Evolutionary conservation across 1,284 basidiomycete species (phyloP).

Genomic region (Phenoliferia sp.): DNA sequence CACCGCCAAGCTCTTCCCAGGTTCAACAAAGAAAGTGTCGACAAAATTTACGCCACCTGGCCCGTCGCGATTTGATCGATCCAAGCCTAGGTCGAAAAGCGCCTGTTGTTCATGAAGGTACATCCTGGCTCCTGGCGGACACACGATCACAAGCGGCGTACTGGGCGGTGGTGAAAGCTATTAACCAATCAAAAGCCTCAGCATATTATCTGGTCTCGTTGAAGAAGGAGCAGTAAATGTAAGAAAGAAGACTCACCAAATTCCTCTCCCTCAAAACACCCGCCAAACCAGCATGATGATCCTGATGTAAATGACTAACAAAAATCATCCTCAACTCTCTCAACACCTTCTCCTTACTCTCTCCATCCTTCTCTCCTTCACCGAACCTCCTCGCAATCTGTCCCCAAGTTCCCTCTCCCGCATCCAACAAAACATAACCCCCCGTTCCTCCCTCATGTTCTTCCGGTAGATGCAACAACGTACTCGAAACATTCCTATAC

Average conservation of each 20-base stretch:
- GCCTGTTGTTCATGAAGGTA: slow-evolving; percentile 32
- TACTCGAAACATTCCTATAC: slow-evolving; percentile 79
- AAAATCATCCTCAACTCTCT: slow-evolving; percentile 73
- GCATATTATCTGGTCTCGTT: background rate
- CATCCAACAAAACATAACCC: slow-evolving; percentile 75
- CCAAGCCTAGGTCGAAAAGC: slow-evolving; percentile 38
- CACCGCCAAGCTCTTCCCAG: slow-evolving; percentile 1
- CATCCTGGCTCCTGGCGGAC: slow-evolving; percentile 20
- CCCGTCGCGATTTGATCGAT: slow-evolving; percentile 1
- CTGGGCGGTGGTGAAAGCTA: slow-evolving; percentile 15
- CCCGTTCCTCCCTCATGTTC: slow-evolving; percentile 53
- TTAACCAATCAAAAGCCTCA: background rate
- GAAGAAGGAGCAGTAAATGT: too few relatives aligned
- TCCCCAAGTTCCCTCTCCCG: slow-evolving; percentile 86
- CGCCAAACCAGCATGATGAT: slow-evolving; percentile 83
- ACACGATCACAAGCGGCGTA: slow-evolving; percentile 26
- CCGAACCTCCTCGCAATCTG: slow-evolving; percentile 79
- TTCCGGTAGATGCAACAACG: slow-evolving; percentile 62
- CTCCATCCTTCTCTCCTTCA: slow-evolving; percentile 34
- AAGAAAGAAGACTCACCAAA: slow-evolving; percentile 50
- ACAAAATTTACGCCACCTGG: slow-evolving; percentile 19
- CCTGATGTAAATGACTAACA: slow-evolving; percentile 85
- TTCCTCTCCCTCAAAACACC: slow-evolving; percentile 68
- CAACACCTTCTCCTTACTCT: slow-evolving; percentile 47
- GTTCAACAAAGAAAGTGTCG: slow-evolving; percentile 22